phyloP scores from a whole-genome alignment of 2,329 filamentous ascomycete species.

The Colletotrichum eleusines region DNA sequence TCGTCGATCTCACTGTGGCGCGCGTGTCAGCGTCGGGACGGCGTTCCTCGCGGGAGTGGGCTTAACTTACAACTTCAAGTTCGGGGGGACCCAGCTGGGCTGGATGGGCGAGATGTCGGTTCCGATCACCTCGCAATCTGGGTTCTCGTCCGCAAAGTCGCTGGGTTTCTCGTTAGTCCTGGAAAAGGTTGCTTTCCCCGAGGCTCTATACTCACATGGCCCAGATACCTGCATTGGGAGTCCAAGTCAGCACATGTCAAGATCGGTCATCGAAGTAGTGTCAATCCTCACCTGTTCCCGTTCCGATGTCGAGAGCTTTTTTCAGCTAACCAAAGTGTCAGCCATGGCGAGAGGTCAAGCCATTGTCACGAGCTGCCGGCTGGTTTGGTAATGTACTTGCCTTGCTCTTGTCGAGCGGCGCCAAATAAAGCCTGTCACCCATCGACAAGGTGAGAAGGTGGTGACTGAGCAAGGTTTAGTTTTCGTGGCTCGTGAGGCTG shows the following conservation, averaged over 20 bases:
- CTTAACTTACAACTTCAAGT: conserved; percentile 57
- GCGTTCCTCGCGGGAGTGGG: background rate
- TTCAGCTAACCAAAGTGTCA: conserved; percentile 1
- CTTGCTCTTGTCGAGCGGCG: conserved; percentile 45
- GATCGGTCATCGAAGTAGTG: background rate
- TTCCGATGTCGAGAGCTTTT: conserved; percentile 62
- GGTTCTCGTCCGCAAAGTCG: conserved; percentile 60
- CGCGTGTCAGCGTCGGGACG: conserved; percentile 58
- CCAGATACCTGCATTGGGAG: conserved; percentile 30
- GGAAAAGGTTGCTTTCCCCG: no score
- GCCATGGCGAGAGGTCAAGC: background rate
- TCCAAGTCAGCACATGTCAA: background rate
- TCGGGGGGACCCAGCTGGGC: conserved; percentile 67
- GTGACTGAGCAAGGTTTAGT: conserved; percentile 42
- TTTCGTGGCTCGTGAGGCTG: background rate
- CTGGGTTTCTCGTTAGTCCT: conserved; percentile 50
- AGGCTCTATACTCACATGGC: conserved; percentile 23
- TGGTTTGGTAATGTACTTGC: conserved; percentile 42
- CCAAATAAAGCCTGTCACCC: conserved; percentile 45
- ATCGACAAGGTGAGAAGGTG: conserved; percentile 45
- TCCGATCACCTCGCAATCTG: conserved; percentile 60
- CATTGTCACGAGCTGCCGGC: no score
- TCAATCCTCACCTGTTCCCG: conserved; percentile 53
- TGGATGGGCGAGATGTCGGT: conserved; percentile 71
- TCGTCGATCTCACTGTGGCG: conserved; percentile 67